Evolutionary conservation across 2,329 filamentous ascomycete genomes (phyloP), one percentile per base, ranked within the genome.

Genomic region (Ophiostoma ips): DNA sequence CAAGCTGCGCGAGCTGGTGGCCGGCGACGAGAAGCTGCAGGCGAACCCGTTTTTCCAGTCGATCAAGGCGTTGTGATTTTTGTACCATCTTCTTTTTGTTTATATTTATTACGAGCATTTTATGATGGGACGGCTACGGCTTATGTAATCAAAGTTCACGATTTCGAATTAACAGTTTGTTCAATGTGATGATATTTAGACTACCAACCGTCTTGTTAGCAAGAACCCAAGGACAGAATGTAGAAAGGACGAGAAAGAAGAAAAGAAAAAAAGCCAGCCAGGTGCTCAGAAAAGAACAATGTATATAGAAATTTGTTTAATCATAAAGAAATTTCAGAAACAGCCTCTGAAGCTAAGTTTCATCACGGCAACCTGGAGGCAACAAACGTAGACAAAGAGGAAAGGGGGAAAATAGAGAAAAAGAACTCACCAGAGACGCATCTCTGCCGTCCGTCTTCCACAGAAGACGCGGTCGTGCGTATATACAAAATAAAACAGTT

Each of bases 1-100:
- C 55, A 76, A 79, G 58, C 80, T 96, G 75, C 83, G 78, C 63
- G 85, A 89, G 58, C 66, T 96, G 58, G 86, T 96, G 3, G 75
- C 74, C 57, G 76, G 70, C 2, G 84, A 95, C 62, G 72, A 82
- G 58, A 80, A 77, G 61, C 58, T 83, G 52, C 60, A 76, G 43
- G 71, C 68, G 7, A 83, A 83, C 55, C 79, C 79, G 0, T 89
- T 89, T 61, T 89, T 89, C 60, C 73, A 83, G 58, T 76, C 76
- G 9, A 69, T 79, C 37, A 76, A 76, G 64, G 68, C 73, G 9
- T 59, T 79, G 58, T 77, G 61, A 66, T 33, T 15, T 7, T 12
- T 41, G n/a, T n/a, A n/a, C n/a, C n/a, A n/a, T n/a, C n/a, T n/a
- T 43, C 21, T 19, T 19, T 24, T 13, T 21, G 15, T 18, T 7